A percentile compares a stretch with the other conserved stretches of the same genome.
Conservation (phyloP, 2,329 filamentous ascomycete genomes). For the Penicillium sumatraense region DNA sequence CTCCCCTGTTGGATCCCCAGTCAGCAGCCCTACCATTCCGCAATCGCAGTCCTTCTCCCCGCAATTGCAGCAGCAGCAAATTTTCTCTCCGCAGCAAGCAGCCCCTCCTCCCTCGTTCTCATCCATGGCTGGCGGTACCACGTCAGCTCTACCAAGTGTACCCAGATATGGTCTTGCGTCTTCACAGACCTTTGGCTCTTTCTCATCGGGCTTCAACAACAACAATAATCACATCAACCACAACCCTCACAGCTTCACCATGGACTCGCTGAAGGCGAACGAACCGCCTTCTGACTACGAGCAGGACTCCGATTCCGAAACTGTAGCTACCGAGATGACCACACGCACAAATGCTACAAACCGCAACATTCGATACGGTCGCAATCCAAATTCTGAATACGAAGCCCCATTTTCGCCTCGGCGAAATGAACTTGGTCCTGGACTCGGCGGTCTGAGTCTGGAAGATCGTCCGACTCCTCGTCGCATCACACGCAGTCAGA, state of each 20-base stretch:
- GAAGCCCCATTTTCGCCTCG: conserved; percentile 34
- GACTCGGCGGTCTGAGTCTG: conserved; percentile 38
- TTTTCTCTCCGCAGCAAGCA: conserved; percentile 27
- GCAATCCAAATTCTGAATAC: conserved; percentile 19
- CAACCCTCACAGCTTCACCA: conserved; percentile 37
- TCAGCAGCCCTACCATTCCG: conserved; percentile 13
- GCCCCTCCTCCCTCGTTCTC: conserved; percentile 37
- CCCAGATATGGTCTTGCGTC: conserved; percentile 27
- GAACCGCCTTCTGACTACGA: conserved; percentile 39
- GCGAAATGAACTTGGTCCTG: conserved; percentile 37
- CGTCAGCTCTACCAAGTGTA: conserved; percentile 27
- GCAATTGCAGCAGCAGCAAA: conserved; percentile 6
- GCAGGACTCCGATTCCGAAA: conserved; percentile 43
- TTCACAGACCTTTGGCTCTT: conserved; percentile 25
- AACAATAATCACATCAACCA: conserved; percentile 23
- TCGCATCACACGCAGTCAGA: conserved; percentile 43
- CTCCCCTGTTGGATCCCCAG: conserved; percentile 18
- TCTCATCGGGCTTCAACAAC: conserved; percentile 14
- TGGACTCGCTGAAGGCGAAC: conserved; percentile 35
- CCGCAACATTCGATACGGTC: conserved; percentile 42
- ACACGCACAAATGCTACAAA: conserved; percentile 39
- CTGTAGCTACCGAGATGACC: conserved; percentile 38
- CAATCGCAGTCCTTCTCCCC: conserved; percentile 6
- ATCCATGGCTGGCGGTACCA: conserved; percentile 30
- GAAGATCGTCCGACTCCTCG: conserved; percentile 36